phyloP scores from a whole-genome alignment of 2,329 filamentous ascomycete genomes.

The Epichloe gansuensis region DNA sequence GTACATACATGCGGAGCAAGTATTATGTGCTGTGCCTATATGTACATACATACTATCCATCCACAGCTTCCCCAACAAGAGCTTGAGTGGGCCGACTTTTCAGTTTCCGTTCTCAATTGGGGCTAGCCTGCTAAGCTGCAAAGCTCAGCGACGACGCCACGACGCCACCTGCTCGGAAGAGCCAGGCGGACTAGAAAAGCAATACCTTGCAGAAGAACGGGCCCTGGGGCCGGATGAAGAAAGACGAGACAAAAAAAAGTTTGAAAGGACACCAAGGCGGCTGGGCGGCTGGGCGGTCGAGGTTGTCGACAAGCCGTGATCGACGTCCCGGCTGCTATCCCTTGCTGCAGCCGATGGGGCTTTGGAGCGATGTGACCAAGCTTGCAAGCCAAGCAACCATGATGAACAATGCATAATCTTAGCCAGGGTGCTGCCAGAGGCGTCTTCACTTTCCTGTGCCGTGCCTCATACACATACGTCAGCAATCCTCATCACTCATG shows the following conservation, averaged over 20 bases:
- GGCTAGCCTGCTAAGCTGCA: constrained; percentile 1
- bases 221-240: not conserved
- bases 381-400: not conserved
- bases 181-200: constrained; percentile 4
- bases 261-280: not conserved
- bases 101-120: constrained; percentile 2
- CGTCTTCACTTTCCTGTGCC: not conserved
- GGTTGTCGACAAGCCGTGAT: constrained; percentile 1
- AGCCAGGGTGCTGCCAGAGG: not conserved
- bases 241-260: not conserved
- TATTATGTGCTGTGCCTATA: too few species aligned
- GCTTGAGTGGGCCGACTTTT: constrained; percentile 2
- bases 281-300: not conserved
- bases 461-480: not conserved
- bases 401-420: not conserved
- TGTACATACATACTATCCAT: too few species aligned
- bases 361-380: not conserved
- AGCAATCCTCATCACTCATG: not conserved
- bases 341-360: constrained; percentile 3
- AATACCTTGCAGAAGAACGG: constrained; percentile 5
- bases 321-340: constrained; percentile 1
- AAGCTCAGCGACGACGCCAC: constrained; percentile 5
- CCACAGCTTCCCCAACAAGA: not conserved
- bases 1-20: too few species aligned
- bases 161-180: constrained; percentile 5